Percentiles rank a stretch among this genome's conserved stretches.
Evolutionary conservation across 306 rosid genomes (phyloP).

Genomic region (Malus fusca): DNA sequence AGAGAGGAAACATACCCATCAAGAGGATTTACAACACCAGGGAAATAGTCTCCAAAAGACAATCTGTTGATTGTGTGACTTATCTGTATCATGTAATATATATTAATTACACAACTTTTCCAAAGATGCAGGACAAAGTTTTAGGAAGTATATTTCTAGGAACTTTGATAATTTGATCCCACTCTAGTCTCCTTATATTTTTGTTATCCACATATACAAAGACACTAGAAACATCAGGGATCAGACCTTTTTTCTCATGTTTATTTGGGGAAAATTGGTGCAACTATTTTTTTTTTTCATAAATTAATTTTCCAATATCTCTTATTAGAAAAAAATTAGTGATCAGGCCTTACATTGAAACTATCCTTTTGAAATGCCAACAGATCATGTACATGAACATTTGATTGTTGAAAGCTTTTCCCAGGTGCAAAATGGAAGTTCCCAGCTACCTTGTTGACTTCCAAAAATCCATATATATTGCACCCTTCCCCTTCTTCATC

Average conservation of each 20-base stretch:
- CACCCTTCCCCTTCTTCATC: slow-evolving; percentile 99
- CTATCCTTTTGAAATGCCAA: slow-evolving; percentile 92
- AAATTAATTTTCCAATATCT: no score
- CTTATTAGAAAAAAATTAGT: no score
- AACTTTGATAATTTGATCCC: not conserved
- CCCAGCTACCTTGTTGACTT: slow-evolving; percentile 96
- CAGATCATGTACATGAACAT: slow-evolving; percentile 82
- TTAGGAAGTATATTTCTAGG: not conserved
- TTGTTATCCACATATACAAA: not conserved
- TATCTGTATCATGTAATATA: slow-evolving; percentile 38
- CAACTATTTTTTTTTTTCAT: no score
- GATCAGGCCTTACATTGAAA: slow-evolving; percentile 67
- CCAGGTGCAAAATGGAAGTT: slow-evolving; percentile 98
- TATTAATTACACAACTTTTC: slow-evolving; percentile 2
- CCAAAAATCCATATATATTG: slow-evolving; percentile 87
- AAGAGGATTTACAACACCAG: slow-evolving; percentile 92
- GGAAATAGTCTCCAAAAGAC: slow-evolving; percentile 80
- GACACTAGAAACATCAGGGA: not conserved
- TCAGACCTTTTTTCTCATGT: no score
- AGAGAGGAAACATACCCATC: slow-evolving; percentile 49
- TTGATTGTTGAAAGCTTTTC: slow-evolving; percentile 96
- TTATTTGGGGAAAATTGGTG: no score
- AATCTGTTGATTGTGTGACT: slow-evolving; percentile 84
- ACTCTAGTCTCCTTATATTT: not conserved
- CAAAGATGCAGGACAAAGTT: not conserved